Conservation (phyloP, 306 rosid species). For the Prunus mira region DNA sequence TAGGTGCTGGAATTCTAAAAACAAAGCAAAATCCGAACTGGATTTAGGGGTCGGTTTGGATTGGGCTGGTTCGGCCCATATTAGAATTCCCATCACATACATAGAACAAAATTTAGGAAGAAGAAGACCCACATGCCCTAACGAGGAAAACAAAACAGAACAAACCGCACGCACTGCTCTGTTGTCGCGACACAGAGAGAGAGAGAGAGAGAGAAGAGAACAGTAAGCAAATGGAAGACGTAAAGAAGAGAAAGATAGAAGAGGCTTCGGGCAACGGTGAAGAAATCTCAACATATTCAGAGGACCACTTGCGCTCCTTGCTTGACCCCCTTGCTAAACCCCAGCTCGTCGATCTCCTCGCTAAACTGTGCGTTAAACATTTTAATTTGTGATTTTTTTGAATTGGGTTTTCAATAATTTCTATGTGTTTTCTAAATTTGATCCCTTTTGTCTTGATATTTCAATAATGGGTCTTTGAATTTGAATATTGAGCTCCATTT, state of each 20-base stretch:
- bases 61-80: no score
- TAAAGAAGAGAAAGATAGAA: slow-evolving; percentile 72
- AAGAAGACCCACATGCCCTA: no score
- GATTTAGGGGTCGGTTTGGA: no score
- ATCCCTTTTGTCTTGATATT: neutral
- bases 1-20: no score
- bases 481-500: slow-evolving; percentile 9
- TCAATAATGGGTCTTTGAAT: neutral
- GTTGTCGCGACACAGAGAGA: neutral
- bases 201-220: neutral
- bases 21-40: no score
- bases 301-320: slow-evolving; percentile 54
- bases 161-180: slow-evolving; percentile 2
- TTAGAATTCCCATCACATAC: no score
- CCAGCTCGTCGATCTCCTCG: slow-evolving; percentile 73
- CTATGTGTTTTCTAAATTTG: neutral
- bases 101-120: no score
- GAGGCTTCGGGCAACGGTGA: slow-evolving; percentile 33
- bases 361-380: slow-evolving; percentile 51
- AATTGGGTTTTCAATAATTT: neutral
- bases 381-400: neutral
- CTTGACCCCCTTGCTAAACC: slow-evolving; percentile 69
- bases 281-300: slow-evolving; percentile 25
- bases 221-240: slow-evolving; percentile 47
- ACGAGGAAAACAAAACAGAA: neutral